A percentile compares a stretch with the other conserved stretches of the same genome.
These are phyloP conservation scores for Aureobasidium sp. DNA, from an alignment of 2,329 filamentous ascomycete species.

Conservation along the genomic window DNA sequence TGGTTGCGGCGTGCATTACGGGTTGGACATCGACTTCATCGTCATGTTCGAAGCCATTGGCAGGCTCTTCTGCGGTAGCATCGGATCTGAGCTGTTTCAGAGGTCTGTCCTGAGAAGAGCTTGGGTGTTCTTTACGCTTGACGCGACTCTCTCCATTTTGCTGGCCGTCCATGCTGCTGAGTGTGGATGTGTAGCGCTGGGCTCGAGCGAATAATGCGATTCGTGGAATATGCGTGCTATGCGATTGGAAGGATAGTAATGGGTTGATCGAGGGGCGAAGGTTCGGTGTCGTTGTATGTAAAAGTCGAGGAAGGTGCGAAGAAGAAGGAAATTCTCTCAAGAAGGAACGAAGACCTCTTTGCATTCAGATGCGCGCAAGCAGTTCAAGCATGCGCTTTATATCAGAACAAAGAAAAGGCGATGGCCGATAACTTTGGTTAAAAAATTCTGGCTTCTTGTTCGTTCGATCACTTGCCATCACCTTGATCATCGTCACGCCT, in stretches of 20 bases:
- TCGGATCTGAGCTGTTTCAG: slow-evolving; percentile 26
- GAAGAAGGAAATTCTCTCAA: slow-evolving; percentile 11
- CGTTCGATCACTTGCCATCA: slow-evolving; percentile 11
- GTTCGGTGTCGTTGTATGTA: background rate
- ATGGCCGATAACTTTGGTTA: background rate
- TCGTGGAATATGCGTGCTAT: background rate
- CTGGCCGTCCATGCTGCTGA: slow-evolving; percentile 5
- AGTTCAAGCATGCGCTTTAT: slow-evolving; percentile 10
- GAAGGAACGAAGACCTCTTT: slow-evolving; percentile 10
- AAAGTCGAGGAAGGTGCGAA: slow-evolving; percentile 8
- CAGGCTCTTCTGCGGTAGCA: slow-evolving; percentile 23
- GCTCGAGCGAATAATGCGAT: background rate
- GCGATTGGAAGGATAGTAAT: background rate
- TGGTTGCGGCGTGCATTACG: slow-evolving; percentile 39
- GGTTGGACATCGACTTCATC: slow-evolving; percentile 30
- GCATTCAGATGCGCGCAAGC: slow-evolving; percentile 16
- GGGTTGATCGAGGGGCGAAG: background rate
- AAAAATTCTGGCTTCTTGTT: slow-evolving; percentile 5
- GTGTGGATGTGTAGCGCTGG: background rate
- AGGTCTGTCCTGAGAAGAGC: slow-evolving; percentile 24
- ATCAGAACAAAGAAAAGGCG: background rate
- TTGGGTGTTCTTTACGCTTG: slow-evolving; percentile 29
- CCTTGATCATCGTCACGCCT: slow-evolving; percentile 5
- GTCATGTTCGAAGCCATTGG: slow-evolving; percentile 21
- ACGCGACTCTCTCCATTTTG: slow-evolving; percentile 11